Conservation (phyloP, 306 rosid genomes). For the Glycine latifolia region DNA sequence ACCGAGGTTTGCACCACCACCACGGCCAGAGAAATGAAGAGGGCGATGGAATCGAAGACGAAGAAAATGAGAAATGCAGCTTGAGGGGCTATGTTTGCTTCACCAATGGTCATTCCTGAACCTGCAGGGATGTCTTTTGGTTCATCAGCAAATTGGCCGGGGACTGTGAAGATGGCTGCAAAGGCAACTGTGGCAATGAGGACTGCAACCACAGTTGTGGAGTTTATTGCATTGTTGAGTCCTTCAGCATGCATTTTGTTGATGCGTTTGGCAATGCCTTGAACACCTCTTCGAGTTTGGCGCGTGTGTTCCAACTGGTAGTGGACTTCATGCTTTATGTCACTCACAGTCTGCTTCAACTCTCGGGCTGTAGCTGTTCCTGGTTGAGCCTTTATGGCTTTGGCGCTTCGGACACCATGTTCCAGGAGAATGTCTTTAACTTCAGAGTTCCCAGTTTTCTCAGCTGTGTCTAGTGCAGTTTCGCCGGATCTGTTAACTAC, state of each 20-base stretch:
- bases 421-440: constrained; percentile 66
- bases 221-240: constrained; percentile 95
- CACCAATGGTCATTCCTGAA: constrained; percentile 72
- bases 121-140: constrained; percentile 52
- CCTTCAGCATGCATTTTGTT: constrained; percentile 95
- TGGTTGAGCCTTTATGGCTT: constrained; percentile 68
- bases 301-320: constrained; percentile 96
- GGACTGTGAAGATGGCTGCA: constrained; percentile 93
- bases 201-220: constrained; percentile 95
- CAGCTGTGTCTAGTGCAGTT: constrained; percentile 93
- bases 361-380: constrained; percentile 65
- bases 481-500: constrained; percentile 75
- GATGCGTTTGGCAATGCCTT: constrained; percentile 93
- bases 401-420: constrained; percentile 76
- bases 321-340: constrained; percentile 94
- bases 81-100: constrained; percentile 82
- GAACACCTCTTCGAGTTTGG: constrained; percentile 89
- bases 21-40: constrained; percentile 91
- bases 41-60: constrained; percentile 84
- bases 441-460: constrained; percentile 65
- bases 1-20: constrained; percentile 97
- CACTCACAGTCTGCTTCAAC: constrained; percentile 92
- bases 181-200: constrained; percentile 97
- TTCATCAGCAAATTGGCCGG: constrained; percentile 86
- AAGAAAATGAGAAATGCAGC: constrained; percentile 75